Evolutionary conservation across 352 stramenopile species (phyloP), one percentile per base, ranked within the genome.

Genomic region (Phytopythium delawarense): DNA sequence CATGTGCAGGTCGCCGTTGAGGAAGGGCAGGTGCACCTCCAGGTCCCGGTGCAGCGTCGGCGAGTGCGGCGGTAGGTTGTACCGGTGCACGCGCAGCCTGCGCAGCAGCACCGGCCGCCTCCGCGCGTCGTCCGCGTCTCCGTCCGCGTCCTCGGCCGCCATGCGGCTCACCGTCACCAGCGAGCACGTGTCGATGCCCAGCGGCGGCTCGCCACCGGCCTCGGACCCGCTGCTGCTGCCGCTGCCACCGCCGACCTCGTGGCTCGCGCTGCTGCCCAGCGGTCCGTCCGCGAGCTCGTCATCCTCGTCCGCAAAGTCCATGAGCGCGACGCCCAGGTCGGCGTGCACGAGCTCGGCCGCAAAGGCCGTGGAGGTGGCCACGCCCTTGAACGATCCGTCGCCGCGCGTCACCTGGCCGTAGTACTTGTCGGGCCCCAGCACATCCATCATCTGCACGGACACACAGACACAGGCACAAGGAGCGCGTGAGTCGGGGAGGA

Each of bases 1-100:
- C 69, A 85, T 72, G 51, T 72, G 61, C 44, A 83, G 71, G 34
- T 85, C 76, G 18, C 74, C 76, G 42, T 83, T 85, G 34, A 79
- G 67, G 66, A 71, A 75, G 40, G 76, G 70, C 44, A 81, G 55
- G 45, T 71, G 57, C 28, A 67, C 63, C 32, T 78, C 64, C 30
- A 85, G 56, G 54, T 85, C 76, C 1, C 65, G 59, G 28, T 76
- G 62, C 25, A 85, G 52, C 56, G 75, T 48, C 1, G 74, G 58
- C 18, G 74, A 83, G 53, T 72, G 76, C 7, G 76, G 66, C 30
- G 65, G 70, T 53, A 85, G 53, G 35, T 81, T 85, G 63, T 83
- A 85, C 21, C 76, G 76, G 57, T 75, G 60, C 60, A 72, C 74
- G 9, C 71, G 65, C 25, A 85, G 62, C 23, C 72, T 63, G 0